Base-by-base conservation (phyloP, 2,329 filamentous ascomycete species). In the Ophiostoma tasmaniense region DNA sequence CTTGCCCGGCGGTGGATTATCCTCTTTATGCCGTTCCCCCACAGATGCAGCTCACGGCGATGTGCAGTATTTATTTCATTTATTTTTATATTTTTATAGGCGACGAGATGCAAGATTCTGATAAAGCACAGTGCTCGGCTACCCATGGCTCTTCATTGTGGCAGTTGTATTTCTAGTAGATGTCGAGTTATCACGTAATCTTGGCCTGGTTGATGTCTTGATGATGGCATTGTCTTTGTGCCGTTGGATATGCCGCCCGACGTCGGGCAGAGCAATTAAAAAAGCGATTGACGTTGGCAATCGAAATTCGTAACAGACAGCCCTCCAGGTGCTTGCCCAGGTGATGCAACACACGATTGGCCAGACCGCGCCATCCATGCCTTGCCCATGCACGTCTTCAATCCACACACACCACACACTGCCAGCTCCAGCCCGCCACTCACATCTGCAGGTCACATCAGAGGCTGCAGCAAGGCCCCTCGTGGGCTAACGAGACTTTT, bases 401-500 rank as follows among this genome's bases (percentile, higher is more conserved):
- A 25, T 25, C 50, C 50, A 55, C 50, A 55, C 50, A 55, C 50
- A 55, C 50, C 33, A 33, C 3, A n/a, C 50, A 25, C 50, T 45
- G 42, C 42, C 17, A 20, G 42, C 20, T 55, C n/a, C 10, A 25
- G 50, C 13, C 50, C n/a, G 13, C 67, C 50, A 68, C 25, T 68
- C 42, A 64, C 66, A 28, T 17, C 0, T 61, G 35, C 35, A 62
- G 37, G 61, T 64, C 6, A n/a, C 33, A 25, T 45, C 20, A n/a
- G 22, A 25, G 25, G 35, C 68, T 67, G 55, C 65, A 69, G 55
- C 39, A 20, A n/a, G 62, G 30, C 22, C 39, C 68, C 68, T 30
- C 68, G 68, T 69, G 68, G 52, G 55, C 68, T 39, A 45, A 67
- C 67, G 42, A 69, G 42, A 64, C 65, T 69, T 66, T 66, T 37